Evolutionary conservation across 2,329 filamentous ascomycete genomes (phyloP), one percentile per base, ranked within the genome.

Genomic region (Fusarium clavum): DNA sequence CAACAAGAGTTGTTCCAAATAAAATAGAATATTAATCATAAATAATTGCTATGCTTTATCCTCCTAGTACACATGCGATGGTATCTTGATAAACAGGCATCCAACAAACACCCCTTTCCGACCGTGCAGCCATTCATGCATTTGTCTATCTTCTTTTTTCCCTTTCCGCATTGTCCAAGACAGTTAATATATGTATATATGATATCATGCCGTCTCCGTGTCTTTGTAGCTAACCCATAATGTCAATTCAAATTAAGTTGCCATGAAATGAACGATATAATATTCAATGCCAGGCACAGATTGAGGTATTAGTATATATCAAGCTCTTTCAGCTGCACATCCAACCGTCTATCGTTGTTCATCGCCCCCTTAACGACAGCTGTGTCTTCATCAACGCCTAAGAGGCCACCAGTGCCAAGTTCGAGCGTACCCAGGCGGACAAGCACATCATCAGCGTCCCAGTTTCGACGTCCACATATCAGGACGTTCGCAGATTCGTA

Each of bases 401-500:
- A 44, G 24, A 81, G 68, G 6, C 72, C 74, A 18, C 73, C 77
- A 13, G 64, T 75, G 6, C 65, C 62, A 24, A 80, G 57, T 46
- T 73, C 71, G 32, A 80, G 47, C 2, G 73, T 76, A 4, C 79
- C 79, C 2, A 81, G 71, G 3, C 79, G 75, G 25, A 80, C 70
- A 20, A 77, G 72, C 20, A 74, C 71, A 20, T 71, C 74, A 14
- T 76, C 69, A 1, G 73, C 34, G 20, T 75, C 72, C 77, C 75
- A 77, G 18, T 74, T 68, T 20, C 71, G 70, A 20, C 69, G 73
- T 6, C 72, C 73, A 48, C 77, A 79, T 20, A 80, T 67, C 40
- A 80, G 70, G 8, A 77, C 67, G 30, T 75, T 79, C 16, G 74
- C 75, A 24, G 72, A 70, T 51, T 77, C 66, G 16, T 61, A 75